Conservation (phyloP, 2,329 filamentous ascomycete species). For the Pseudogymnoascus sp. region DNA sequence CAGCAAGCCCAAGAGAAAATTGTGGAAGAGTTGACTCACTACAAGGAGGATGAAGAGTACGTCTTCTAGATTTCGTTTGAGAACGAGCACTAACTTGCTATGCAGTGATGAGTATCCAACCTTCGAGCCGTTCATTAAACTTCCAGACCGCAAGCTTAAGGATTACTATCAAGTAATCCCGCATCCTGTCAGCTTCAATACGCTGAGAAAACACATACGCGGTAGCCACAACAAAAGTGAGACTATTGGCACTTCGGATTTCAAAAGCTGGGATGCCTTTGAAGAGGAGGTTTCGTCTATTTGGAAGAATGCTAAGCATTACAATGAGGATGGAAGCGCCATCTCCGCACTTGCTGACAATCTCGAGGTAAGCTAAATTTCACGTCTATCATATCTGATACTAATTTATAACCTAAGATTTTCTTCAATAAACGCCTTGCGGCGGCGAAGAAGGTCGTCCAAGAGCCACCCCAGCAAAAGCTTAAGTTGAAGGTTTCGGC, state of each 20-base stretch:
- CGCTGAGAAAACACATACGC: conserved; percentile 68
- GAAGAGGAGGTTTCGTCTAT: conserved; percentile 73
- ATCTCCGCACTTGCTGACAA: conserved; percentile 71
- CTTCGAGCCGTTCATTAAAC: conserved; percentile 67
- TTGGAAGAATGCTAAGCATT: conserved; percentile 81
- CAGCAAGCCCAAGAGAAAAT: conserved; percentile 84
- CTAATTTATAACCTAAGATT: conserved; percentile 41
- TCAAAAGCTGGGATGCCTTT: conserved; percentile 76
- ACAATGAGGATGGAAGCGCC: conserved; percentile 86
- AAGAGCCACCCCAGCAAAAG: conserved; percentile 66
- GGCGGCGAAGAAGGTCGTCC: conserved; percentile 64
- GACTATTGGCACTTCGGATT: conserved; percentile 53
- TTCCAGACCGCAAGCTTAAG: conserved; percentile 66
- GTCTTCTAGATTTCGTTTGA: conserved; percentile 21
- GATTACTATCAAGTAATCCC: conserved; percentile 84
- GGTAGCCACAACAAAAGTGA: conserved; percentile 43
- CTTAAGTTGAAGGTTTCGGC: conserved; percentile 69
- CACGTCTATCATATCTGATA: background rate
- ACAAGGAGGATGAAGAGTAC: conserved; percentile 59
- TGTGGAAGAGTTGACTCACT: conserved; percentile 61
- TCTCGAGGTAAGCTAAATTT: conserved; percentile 55
- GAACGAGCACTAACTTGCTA: conserved; percentile 1
- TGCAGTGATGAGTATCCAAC: conserved; percentile 60
- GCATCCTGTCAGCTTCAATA: conserved; percentile 70
- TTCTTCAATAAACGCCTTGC: conserved; percentile 62